Percentiles rank a stretch among this genome's conserved stretches.
Conservation (phyloP, 2,329 filamentous ascomycete species). For the Pestalotiopsis sp. region DNA sequence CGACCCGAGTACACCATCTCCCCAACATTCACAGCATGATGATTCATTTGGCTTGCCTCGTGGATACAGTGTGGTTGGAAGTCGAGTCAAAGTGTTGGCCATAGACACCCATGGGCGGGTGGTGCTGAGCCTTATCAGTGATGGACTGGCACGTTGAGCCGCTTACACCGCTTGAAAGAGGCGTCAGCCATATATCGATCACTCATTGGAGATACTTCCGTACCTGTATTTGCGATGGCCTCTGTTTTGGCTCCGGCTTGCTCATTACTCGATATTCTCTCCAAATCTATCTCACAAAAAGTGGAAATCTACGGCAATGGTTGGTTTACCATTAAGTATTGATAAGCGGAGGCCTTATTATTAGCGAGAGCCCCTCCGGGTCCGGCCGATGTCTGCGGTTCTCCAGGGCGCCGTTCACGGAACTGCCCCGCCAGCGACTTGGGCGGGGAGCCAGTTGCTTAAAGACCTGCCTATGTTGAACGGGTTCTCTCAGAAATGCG, state of each 20-base stretch:
- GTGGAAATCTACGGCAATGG: not conserved
- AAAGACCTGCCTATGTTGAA: not conserved
- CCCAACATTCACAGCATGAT: too few relatives aligned
- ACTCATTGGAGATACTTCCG: not conserved
- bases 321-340: not conserved
- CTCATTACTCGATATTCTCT: too few relatives aligned
- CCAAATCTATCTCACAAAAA: not conserved
- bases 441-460: not conserved
- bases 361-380: not conserved
- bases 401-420: conserved; percentile 5
- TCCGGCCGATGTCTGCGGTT: conserved; percentile 8
- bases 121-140: too few relatives aligned
- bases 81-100: too few relatives aligned
- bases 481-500: not conserved
- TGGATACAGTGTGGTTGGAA: too few relatives aligned
- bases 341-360: not conserved
- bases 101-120: too few relatives aligned
- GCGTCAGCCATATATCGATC: not conserved
- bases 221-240: not conserved
- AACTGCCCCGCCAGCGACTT: conserved; percentile 6
- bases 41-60: too few relatives aligned
- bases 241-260: not conserved
- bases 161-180: not conserved
- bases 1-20: too few relatives aligned
- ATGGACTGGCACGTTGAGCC: too few relatives aligned